A percentile compares a stretch with the other conserved stretches of the same genome.
phyloP scores from a whole-genome alignment of 75 land plant genomes.

The Pinus taeda region DNA sequence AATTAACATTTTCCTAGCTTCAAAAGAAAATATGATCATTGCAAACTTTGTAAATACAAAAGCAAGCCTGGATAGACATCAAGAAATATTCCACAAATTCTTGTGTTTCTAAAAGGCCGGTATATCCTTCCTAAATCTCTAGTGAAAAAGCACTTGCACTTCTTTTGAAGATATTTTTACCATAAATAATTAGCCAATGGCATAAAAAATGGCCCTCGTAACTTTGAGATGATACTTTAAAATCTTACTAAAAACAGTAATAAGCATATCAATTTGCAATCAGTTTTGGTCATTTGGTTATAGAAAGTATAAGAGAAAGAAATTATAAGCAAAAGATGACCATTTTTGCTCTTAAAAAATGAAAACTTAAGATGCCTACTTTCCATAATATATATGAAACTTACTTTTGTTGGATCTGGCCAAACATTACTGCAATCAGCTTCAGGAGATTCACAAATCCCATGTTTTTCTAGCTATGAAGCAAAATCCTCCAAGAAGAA shows the following conservation, averaged over 20 bases:
- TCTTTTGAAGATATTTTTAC: no score
- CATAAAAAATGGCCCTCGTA: not conserved
- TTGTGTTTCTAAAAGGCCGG: no score
- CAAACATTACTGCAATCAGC: not conserved
- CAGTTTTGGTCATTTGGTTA: not conserved
- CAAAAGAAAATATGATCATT: no score
- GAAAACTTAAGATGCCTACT: conserved; percentile 8
- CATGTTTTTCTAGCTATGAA: not conserved
- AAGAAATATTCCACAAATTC: no score
- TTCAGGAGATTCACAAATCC: not conserved
- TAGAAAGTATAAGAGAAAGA: not conserved
- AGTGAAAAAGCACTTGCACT: no score
- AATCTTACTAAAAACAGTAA: not conserved
- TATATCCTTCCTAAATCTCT: no score
- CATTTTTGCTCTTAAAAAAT: not conserved
- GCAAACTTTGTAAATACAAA: no score
- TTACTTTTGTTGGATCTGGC: conserved; percentile 8
- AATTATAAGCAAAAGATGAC: not conserved
- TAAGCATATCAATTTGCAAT: not conserved
- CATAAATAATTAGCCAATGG: not conserved
- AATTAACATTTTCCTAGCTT: no score
- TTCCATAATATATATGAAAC: not conserved
- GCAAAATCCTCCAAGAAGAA: not conserved
- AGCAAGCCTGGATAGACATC: no score
- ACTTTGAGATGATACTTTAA: not conserved